Conservation (phyloP, 306 rosid species). For the Fagus crenata region DNA sequence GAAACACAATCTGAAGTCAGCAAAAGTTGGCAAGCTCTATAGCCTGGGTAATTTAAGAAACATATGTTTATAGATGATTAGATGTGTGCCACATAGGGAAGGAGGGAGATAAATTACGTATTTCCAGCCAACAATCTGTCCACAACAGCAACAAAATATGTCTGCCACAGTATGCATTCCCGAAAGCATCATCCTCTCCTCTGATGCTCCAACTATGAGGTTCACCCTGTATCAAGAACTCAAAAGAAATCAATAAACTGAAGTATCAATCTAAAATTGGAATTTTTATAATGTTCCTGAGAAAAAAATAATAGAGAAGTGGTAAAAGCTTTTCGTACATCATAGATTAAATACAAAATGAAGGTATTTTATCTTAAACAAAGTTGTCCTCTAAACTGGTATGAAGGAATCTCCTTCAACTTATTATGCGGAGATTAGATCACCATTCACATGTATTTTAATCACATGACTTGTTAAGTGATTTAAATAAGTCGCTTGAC, state of each 20-base stretch:
- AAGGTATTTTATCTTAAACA: background rate
- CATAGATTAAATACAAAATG: background rate
- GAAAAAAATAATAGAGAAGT: background rate
- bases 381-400: too few relatives aligned
- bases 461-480: too few relatives aligned
- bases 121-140: slow-evolving; percentile 98
- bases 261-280: slow-evolving; percentile 14
- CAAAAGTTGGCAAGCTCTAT: background rate
- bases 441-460: too few relatives aligned
- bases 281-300: slow-evolving; percentile 3
- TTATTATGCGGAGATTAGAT: too few relatives aligned
- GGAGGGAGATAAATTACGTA: slow-evolving; percentile 53
- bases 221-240: slow-evolving; percentile 54
- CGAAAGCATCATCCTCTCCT: slow-evolving; percentile 80
- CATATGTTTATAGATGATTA: background rate
- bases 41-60: slow-evolving; percentile 5
- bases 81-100: background rate
- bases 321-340: background rate
- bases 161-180: slow-evolving; percentile 83
- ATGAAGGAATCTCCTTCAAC: too few relatives aligned
- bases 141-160: slow-evolving; percentile 84
- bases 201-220: slow-evolving; percentile 53
- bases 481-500: too few relatives aligned
- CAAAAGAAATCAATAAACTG: slow-evolving; percentile 18
- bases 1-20: background rate